Base-by-base conservation (phyloP, 257 asterid species). In the Solanum pennellii region DNA sequence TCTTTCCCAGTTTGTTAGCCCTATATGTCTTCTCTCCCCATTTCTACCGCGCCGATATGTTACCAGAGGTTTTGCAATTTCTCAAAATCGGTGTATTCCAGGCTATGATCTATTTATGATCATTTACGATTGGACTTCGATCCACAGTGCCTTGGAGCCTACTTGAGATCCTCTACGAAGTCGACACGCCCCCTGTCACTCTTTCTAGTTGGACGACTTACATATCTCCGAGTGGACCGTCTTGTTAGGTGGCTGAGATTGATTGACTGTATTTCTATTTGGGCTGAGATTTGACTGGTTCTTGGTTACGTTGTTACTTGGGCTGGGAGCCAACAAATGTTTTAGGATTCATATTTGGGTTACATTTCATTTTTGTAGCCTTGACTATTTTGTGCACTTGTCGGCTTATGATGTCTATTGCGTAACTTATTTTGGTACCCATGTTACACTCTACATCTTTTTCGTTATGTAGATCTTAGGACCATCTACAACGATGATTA, bases 61-160 rank as follows among this genome's bases (percentile, higher is more conserved):
- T 44, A 44, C 49, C 16, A 12, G 5, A 44, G 15, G 49, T 44
- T 44, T 12, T 12, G 15, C 15, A 5, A 2, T 44, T 44, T 45
- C 15, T 45, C 15, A 1, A 0, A 4, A 45, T 4, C 1, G 0
- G 15, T 12, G 16, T 44, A 3, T 7, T 52, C 18, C n/a, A 16
- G n/a, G n/a, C 9, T 52, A 1, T 3, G 62, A 52, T 16, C 1
- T 6, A 6, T 6, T 16, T 52, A 2, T 49, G 9, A 49, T 49
- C 21, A 52, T 16, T 52, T 52, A 6, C 10, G 4, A 18, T 10
- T 52, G n/a, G 10, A 52, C 10, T 2, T 52, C 1, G 62, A 52
- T 52, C 10, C 10, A 52, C 2, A 1, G 4, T 18, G n/a, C 4
- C 23, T 52, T 52, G n/a, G n/a, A 52, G n/a, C 62, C n/a, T 52